Evolutionary conservation across 805 yeast species (phyloP).

Genomic region (Candida verbasci): DNA sequence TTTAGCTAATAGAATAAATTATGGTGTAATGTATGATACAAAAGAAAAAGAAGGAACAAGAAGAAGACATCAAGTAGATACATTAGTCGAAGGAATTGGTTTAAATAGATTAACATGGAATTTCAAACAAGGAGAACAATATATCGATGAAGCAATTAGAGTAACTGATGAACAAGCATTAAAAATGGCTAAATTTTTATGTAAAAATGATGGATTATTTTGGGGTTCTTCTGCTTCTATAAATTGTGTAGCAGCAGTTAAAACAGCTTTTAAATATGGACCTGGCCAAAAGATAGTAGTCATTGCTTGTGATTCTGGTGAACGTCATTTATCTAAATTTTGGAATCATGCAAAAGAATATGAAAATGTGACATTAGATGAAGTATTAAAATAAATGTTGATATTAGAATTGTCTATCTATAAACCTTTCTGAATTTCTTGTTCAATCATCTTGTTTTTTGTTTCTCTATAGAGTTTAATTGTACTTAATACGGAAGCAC

Average conservation of each 20-base stretch:
- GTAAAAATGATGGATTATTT: conserved; percentile 82
- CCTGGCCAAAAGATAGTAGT: conserved; percentile 72
- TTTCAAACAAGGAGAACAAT: conserved; percentile 64
- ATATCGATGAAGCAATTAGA: conserved; percentile 72
- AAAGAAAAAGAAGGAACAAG: conserved; percentile 92
- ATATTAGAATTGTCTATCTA: too few species aligned
- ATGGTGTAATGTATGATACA: conserved; percentile 89
- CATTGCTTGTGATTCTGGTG: conserved; percentile 89
- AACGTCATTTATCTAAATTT: conserved; percentile 85
- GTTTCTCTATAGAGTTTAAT: conserved; percentile 37
- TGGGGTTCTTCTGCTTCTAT: conserved; percentile 93
- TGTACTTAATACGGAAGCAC: conserved; percentile 35
- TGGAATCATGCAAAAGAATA: conserved; percentile 67
- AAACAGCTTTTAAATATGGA: conserved; percentile 41
- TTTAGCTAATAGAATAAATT: conserved; percentile 74
- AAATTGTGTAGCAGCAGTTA: conserved; percentile 84
- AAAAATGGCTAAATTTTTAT: conserved; percentile 80
- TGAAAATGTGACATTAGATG: conserved; percentile 32
- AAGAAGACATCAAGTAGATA: conserved; percentile 94
- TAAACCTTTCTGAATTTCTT: conserved; percentile 5
- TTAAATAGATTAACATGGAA: conserved; percentile 81
- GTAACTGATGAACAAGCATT: conserved; percentile 80
- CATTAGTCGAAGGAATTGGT: conserved; percentile 91
- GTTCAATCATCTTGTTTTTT: conserved; percentile 20
- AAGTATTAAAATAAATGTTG: conserved; percentile 15